Base-by-base conservation (phyloP, 345 rosid genomes). In the Rubroshorea leprosula region DNA sequence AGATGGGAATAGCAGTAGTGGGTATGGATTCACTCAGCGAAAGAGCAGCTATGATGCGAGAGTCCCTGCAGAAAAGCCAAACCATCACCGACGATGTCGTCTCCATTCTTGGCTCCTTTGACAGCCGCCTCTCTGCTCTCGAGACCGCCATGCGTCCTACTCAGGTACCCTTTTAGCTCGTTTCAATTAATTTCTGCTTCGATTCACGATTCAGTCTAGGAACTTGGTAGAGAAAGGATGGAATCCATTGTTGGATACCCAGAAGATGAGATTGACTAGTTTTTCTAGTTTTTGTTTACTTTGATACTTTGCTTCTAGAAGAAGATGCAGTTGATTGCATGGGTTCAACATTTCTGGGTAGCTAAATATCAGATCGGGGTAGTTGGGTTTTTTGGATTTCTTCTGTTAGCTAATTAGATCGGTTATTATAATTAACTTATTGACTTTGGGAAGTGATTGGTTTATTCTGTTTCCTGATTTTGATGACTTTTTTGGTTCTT, bases 111-210 rank as follows among this genome's bases (percentile, higher is more conserved):
- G 99, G 99, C 21, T 89, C 99, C 47, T 93, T 93, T 57, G 99
- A 89, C 63, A 86, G 89, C 77, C 97, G 99, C 52, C 97, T 89
- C n/a, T 93, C 99, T 49, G 84, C 91, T 61, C 94, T 93, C 6
- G 99, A 93, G 70, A 80, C 99, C 44, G 99, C 99, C 75, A 89
- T 93, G 99, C 95, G 99, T 58, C 97, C 99, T 2, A 89, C 97
- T 72, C 99, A 93, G 97, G 99, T 93, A 13, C 23, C 4, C 43
- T 7, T 21, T 52, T 35, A 19, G 54, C 35, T 48, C 22, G 38
- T n/a, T 55, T 63, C n/a, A 39, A 14, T 22, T 2, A 35, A 7
- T 21, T 22, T 23, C 54, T 50, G 13, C 6, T 13, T 16, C 22
- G 27, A 10, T 50, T 44, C n/a, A 6, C 1, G 18, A 44, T 13